Conservation (phyloP, 148 eudicot genomes). For the Rhododendron vialii region DNA sequence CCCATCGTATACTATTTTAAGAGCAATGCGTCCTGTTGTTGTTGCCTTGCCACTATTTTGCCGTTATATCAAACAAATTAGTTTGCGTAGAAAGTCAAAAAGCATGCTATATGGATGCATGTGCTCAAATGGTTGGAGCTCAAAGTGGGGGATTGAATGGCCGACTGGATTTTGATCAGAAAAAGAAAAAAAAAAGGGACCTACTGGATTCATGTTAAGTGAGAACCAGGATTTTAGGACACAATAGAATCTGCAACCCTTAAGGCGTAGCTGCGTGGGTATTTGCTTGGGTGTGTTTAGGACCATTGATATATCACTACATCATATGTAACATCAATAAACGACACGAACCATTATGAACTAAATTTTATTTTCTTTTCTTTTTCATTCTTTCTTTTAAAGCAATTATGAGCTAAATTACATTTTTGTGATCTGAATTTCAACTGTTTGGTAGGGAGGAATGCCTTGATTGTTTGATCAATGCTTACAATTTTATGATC, state of each 20-base stretch:
- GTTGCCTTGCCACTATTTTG: background rate
- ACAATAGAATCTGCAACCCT: background rate
- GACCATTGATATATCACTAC: background rate
- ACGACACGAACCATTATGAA: background rate
- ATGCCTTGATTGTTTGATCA: background rate
- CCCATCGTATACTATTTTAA: background rate
- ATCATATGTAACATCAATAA: background rate
- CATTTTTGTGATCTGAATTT: background rate
- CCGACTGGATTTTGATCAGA: background rate
- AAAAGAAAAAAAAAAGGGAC: background rate
- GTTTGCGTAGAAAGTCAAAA: background rate
- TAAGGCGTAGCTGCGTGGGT: background rate
- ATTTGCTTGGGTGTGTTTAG: background rate
- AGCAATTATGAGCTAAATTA: background rate
- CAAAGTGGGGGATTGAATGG: background rate
- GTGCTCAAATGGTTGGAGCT: background rate
- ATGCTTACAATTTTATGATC: background rate
- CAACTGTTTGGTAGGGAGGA: background rate
- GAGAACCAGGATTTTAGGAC: background rate
- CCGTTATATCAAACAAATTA: background rate
- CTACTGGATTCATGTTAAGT: background rate
- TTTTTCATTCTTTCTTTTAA: background rate
- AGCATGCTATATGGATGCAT: background rate
- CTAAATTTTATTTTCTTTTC: background rate
- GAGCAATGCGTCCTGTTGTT: background rate